Conservation (phyloP, 257 asterid species). For the Scutellaria barbata region DNA sequence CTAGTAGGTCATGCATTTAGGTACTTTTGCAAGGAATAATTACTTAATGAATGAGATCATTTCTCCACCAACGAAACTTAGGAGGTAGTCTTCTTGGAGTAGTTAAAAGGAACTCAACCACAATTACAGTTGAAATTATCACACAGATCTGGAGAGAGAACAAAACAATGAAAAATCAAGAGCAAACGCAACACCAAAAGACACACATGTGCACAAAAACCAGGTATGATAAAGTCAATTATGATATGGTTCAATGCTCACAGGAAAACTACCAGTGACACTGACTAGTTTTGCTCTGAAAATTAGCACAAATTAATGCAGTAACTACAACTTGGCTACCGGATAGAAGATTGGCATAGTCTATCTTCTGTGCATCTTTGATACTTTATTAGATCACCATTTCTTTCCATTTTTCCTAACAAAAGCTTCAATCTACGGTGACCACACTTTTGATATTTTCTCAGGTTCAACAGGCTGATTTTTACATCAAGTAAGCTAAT, state of each 20-base stretch:
- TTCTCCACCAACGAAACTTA: conserved; percentile 2
- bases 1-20: not conserved
- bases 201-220: not conserved
- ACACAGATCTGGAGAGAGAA: conserved; percentile 9
- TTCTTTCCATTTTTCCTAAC: conserved; percentile 14
- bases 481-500: conserved; percentile 9
- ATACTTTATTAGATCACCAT: not conserved
- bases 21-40: not conserved
- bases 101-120: conserved; percentile 8
- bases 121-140: conserved; percentile 1
- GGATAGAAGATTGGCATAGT: not conserved
- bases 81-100: not conserved
- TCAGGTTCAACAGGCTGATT: conserved; percentile 2
- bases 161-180: conserved; percentile 7
- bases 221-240: not conserved
- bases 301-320: conserved; percentile 12
- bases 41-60: conserved; percentile 11
- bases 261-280: conserved; percentile 13
- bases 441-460: conserved; percentile 7
- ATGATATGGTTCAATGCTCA: not conserved
- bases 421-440: conserved; percentile 9
- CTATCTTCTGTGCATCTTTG: not conserved
- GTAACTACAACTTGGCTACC: conserved; percentile 7
- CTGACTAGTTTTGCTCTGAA: not conserved
- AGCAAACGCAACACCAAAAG: not conserved